Base-by-base conservation (phyloP, 192 early-diverging fungal genomes). In the Umbelopsis sp. region DNA sequence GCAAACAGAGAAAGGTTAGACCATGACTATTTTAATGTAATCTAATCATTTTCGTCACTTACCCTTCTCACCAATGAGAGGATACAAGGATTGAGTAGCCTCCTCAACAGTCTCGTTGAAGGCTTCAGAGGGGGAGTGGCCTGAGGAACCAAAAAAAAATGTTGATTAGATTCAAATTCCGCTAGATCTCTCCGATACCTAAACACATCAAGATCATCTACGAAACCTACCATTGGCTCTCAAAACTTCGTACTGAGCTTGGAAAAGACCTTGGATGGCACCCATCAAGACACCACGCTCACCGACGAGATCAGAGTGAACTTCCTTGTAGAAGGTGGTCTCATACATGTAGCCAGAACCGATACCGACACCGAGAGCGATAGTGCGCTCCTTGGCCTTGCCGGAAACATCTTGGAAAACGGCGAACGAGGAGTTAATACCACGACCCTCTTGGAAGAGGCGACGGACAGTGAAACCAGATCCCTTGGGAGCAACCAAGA, bases 21-120 rank as follows among this genome's bases (percentile, higher is more conserved):
- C 22, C 24, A 21, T 2, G 16, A 25, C 24, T 20, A 16, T 65
- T 24, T n/a, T 36, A 29, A 29, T 9, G 14, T 11, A 24, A 41
- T 43, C 36, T 54, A 66, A 77, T 77, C 76, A 84, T 95, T 92
- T 0, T 20, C 25, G 17, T 62, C 2, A 62, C 95, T 97, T 97
- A 70, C 97, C 97, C 75, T 95, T 93, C 81, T 93, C 93, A 75
- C 94, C 94, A 74, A 98, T 92, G 76, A 98, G 86, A 22, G 97
- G 97, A 83, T 95, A 96, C 68, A 98, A 87, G 49, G 97, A 98
- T 83, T 98, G 96, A 11, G 97, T 98, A 49, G 95, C 97, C 81
- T 98, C 97, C 86, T 98, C 97, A 70, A 98, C 97, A 69, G 97
- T 98, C 86, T 98, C 97, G 88, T 98, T 98, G 90, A 96, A 98